Percentiles rank a stretch among this genome's conserved stretches.
phyloP scores from a whole-genome alignment of 2,329 filamentous ascomycete species.

The Neobulgaria alba region DNA sequence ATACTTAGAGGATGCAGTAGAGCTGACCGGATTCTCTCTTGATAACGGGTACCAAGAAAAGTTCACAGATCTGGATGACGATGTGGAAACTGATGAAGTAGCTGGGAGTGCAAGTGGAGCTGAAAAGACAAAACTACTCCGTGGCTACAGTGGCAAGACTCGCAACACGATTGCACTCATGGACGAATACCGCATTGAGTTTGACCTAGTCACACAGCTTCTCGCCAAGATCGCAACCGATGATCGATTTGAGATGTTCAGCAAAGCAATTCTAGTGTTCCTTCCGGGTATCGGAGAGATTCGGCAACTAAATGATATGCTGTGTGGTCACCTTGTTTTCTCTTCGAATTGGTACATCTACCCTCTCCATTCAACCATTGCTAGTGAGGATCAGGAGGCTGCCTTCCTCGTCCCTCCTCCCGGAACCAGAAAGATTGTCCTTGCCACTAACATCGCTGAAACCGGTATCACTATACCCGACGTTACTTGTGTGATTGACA shows the following conservation, averaged over 20 bases:
- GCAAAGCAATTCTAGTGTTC: slow-evolving; percentile 89
- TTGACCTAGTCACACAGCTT: slow-evolving; percentile 73
- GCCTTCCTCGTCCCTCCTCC: slow-evolving; percentile 80
- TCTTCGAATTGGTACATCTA: slow-evolving; percentile 74
- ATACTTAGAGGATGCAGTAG: slow-evolving; percentile 88
- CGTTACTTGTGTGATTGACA: slow-evolving; percentile 93
- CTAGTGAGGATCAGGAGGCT: slow-evolving; percentile 90
- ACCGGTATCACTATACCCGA: slow-evolving; percentile 98
- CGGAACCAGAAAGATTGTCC: slow-evolving; percentile 82
- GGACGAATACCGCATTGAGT: slow-evolving; percentile 89
- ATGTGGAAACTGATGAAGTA: slow-evolving; percentile 40
- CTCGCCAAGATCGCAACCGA: slow-evolving; percentile 68
- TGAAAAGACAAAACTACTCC: slow-evolving; percentile 56
- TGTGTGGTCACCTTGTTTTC: slow-evolving; percentile 70
- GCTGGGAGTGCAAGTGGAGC: slow-evolving; percentile 37
- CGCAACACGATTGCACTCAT: slow-evolving; percentile 65
- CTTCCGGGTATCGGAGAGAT: slow-evolving; percentile 93
- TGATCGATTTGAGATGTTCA: slow-evolving; percentile 59
- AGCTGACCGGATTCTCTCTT: slow-evolving; percentile 67
- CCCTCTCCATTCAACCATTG: slow-evolving; percentile 87
- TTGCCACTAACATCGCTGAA: slow-evolving; percentile 97
- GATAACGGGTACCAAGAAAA: slow-evolving; percentile 39
- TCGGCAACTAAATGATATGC: slow-evolving; percentile 74
- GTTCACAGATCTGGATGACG: slow-evolving; percentile 56
- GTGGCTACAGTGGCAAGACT: slow-evolving; percentile 68